Conservation (phyloP, 225 moss, liverwort and hornwort species). For the Sphagnum contortum region DNA sequence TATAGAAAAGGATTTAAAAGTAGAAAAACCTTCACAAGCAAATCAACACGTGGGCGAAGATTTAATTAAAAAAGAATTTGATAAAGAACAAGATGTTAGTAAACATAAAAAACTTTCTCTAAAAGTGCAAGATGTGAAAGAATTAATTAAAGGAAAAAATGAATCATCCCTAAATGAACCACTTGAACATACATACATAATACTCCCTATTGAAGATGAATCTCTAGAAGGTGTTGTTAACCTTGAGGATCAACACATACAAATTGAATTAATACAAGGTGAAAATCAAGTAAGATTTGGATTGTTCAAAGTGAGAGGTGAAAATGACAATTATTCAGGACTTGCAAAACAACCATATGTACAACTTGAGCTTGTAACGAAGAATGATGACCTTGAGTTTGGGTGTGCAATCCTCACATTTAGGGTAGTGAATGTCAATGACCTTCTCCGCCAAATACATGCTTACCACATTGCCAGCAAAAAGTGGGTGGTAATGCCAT, state of each 20-base stretch:
- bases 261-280: conserved; percentile 28
- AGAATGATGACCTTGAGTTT: conserved; percentile 18
- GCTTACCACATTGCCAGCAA: conserved; percentile 21
- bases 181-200: not conserved
- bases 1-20: conserved; percentile 16
- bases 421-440: conserved; percentile 21
- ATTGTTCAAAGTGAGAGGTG: conserved; percentile 16
- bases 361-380: conserved; percentile 18
- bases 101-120: not conserved
- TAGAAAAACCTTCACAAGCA: not conserved
- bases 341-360: conserved; percentile 8
- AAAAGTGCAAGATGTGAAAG: conserved; percentile 1
- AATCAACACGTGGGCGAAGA: conserved; percentile 2
- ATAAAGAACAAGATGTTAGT: not conserved
- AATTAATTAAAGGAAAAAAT: not conserved
- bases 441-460: conserved; percentile 32
- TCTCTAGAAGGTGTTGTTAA: conserved; percentile 26
- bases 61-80: not conserved
- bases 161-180: not conserved
- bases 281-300: conserved; percentile 19
- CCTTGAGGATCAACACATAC: conserved; percentile 22
- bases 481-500: conserved; percentile 45
- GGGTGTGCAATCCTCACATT: conserved; percentile 9
- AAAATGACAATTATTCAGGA: conserved; percentile 11
- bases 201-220: not conserved